phyloP scores from a whole-genome alignment of 1,284 basidiomycete species.

The Inonotus obliquus region DNA sequence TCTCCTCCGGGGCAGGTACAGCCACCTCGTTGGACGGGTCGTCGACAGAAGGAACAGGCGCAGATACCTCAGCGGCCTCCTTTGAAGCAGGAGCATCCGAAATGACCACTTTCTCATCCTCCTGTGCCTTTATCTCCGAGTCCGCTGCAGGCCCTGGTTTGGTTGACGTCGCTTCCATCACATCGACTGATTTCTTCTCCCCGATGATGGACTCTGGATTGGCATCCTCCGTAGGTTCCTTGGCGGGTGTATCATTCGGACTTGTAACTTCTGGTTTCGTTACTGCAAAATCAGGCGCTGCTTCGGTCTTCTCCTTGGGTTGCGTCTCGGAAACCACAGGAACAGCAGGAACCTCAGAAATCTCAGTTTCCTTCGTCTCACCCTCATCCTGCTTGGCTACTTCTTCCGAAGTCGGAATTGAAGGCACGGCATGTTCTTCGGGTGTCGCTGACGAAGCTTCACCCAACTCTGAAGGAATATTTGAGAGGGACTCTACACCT shows the following conservation, averaged over 20 bases:
- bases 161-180: not conserved
- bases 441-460: not conserved
- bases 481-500: not conserved
- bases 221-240: not conserved
- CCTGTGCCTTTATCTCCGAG: not conserved
- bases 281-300: not conserved
- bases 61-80: not conserved
- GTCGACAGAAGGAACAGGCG: not conserved
- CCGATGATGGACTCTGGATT: not conserved
- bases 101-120: not conserved
- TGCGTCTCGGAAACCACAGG: not conserved
- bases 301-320: not conserved
- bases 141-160: not conserved
- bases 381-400: not conserved
- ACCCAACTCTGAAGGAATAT: not conserved
- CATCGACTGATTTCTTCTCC: not conserved
- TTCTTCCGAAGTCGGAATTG: not conserved
- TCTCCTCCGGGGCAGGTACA: not conserved
- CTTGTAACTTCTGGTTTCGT: not conserved
- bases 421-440: not conserved
- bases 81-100: not conserved
- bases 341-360: not conserved
- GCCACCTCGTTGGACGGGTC: not conserved
- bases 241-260: not conserved
- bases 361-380: not conserved